These are phyloP conservation scores for Microsporum canis DNA, from an alignment of 2,329 filamentous ascomycete genomes.

Conservation along the genomic window DNA sequence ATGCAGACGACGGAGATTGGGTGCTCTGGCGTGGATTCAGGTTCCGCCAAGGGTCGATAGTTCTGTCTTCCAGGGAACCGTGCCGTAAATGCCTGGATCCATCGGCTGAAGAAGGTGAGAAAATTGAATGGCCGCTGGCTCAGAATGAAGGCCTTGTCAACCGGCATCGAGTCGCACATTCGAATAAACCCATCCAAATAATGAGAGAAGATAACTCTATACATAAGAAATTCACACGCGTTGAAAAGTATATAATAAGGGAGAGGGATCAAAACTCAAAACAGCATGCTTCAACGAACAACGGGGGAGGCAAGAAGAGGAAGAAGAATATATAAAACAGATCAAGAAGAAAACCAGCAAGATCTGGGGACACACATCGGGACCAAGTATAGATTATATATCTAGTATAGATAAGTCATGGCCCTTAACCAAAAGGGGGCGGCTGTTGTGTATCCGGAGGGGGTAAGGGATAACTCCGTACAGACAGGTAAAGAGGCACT, in stretches of 20 bases:
- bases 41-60: neutral
- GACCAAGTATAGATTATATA: neutral
- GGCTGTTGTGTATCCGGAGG: neutral
- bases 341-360: neutral
- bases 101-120: neutral
- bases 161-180: conserved; percentile 1
- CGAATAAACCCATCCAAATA: conserved; percentile 3
- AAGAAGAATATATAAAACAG: neutral
- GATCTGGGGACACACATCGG: neutral
- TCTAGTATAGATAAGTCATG: neutral
- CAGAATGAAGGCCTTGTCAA: neutral
- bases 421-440: conserved; percentile 1
- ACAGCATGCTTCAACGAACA: neutral
- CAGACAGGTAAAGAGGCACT: neutral
- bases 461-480: neutral
- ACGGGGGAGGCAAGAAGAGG: neutral
- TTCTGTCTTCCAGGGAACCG: neutral
- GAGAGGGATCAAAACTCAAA: neutral
- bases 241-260: neutral
- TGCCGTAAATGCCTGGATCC: neutral
- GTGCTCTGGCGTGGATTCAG: neutral
- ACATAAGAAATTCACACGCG: neutral
- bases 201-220: neutral
- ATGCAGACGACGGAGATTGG: conserved; percentile 19
- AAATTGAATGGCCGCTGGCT: neutral